Evolutionary conservation across 2,329 filamentous ascomycete species (phyloP).

Genomic region (Trichophyton equinum): DNA sequence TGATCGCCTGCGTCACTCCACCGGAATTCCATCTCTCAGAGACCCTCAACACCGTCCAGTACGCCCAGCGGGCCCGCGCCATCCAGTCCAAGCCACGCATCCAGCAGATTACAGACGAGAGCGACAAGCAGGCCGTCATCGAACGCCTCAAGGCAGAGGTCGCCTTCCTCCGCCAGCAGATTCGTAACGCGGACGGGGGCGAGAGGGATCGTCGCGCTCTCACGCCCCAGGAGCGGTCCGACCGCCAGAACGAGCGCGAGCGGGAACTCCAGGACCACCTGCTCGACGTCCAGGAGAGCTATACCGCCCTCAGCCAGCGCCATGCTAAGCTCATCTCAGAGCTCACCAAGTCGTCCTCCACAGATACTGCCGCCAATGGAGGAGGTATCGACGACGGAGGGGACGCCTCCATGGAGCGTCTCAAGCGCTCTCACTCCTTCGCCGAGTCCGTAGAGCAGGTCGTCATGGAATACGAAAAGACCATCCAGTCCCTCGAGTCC

Average conservation of each 20-base stretch:
- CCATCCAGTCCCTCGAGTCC: constrained; percentile 83
- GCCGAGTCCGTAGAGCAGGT: constrained; percentile 93
- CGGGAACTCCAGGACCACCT: constrained; percentile 86
- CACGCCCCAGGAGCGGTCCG: constrained; percentile 55
- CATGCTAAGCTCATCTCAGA: constrained; percentile 94
- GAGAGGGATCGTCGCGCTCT: constrained; percentile 40
- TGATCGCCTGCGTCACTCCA: constrained; percentile 97
- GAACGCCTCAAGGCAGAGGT: constrained; percentile 90
- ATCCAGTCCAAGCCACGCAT: constrained; percentile 98
- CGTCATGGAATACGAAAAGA: constrained; percentile 96
- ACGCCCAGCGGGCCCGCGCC: constrained; percentile 85
- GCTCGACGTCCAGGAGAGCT: constrained; percentile 87
- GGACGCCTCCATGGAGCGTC: constrained; percentile 70
- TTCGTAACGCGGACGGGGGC: constrained; percentile 64
- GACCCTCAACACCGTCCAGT: constrained; percentile 93
- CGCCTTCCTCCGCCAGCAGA: constrained; percentile 83
- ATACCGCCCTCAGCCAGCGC: constrained; percentile 76
- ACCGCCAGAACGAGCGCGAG: constrained; percentile 73
- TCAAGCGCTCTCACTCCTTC: constrained; percentile 92
- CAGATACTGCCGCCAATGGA: constrained; percentile 28
- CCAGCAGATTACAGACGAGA: constrained; percentile 75
- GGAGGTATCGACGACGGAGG: constrained; percentile 46
- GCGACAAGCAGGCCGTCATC: constrained; percentile 86
- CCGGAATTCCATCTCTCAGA: constrained; percentile 96
- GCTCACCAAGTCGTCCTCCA: constrained; percentile 70